Evolutionary conservation across 805 yeast genomes (phyloP).

Genomic region (Candida fluviatilis): DNA sequence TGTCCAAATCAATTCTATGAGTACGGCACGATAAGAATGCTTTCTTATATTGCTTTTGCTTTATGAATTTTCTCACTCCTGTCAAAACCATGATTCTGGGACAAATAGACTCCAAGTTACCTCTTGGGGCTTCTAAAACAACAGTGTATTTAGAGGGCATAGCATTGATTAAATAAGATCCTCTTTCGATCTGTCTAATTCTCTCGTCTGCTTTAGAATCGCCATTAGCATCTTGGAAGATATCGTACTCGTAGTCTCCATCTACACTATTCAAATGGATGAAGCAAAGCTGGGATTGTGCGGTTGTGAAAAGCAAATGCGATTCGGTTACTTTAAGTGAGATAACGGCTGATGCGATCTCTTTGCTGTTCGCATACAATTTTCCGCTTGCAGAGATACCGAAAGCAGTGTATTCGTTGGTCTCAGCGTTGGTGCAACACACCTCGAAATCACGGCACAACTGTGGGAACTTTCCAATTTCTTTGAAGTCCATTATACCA

Average conservation of each 20-base stretch:
- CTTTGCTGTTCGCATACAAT: constrained; percentile 57
- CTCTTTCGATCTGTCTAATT: constrained; percentile 84
- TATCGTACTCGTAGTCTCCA: constrained; percentile 28
- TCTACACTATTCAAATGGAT: constrained; percentile 54
- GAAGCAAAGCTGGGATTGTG: constrained; percentile 78
- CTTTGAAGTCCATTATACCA: constrained; percentile 22
- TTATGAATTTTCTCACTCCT: constrained; percentile 71
- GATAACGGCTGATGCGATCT: constrained; percentile 71
- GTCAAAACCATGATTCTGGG: constrained; percentile 90
- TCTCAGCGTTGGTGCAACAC: constrained; percentile 23
- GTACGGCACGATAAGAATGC: constrained; percentile 85
- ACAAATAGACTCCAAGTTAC: constrained; percentile 88
- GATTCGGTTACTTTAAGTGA: constrained; percentile 71
- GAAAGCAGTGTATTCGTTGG: constrained; percentile 42
- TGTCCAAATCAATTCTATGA: constrained; percentile 87
- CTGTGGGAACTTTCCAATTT: constrained; percentile 58
- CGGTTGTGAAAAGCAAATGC: constrained; percentile 79
- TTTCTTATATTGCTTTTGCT: constrained; percentile 49
- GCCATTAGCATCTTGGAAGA: constrained; percentile 26
- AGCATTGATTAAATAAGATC: constrained; percentile 75
- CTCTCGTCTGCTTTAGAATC: constrained; percentile 61
- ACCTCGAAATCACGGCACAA: constrained; percentile 59
- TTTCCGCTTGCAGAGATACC: constrained; percentile 79
- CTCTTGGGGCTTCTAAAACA: constrained; percentile 90
- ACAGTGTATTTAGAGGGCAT: constrained; percentile 83